Base-by-base conservation (phyloP, 306 rosid genomes). In the Pterocarpus macrocarpus region DNA sequence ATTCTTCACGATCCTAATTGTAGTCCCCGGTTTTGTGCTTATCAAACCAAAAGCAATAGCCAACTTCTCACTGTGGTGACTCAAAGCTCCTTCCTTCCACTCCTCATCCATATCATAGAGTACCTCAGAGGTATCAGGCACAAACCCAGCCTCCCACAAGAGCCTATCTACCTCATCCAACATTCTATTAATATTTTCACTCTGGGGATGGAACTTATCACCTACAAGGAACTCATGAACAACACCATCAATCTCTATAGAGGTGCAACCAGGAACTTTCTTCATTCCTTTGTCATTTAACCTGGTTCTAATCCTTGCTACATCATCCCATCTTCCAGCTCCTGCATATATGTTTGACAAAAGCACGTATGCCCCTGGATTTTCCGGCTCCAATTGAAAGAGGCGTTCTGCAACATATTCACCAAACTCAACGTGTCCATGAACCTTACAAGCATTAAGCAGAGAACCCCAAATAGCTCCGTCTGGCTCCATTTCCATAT, bases 141-240 rank as follows among this genome's bases (percentile, higher is more conserved):
- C 87, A 70, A 92, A 95, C 5, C 97, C 94, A 22, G 82, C 71
- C 55, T 35, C 62, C 45, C 87, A 87, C 78, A 95, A 84, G 77
- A 86, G 90, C 90, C 64, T 84, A 64, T 92, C 95, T 13, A 91
- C 64, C 85, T 91, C 97, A 34, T 82, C 78, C 81, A 90, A 65
- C 98, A 91, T 90, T 65, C 65, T 58, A 49, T 89, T 85, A 64
- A 95, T 88, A 15, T 75, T 81, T 79, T 87, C 69, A 57, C 90
- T 77, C 73, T 82, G 78, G 11, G 90, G 89, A 62, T 94, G 98
- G 49, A 70, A 85, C 73, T 88, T 91, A 77, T 90, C 97, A 43
- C 98, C 94, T 32, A 90, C 95, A 56, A 92, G 95, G 77, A 92
- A 95, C 87, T 92, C 97, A 74, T 95, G 94, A 82, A 95, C 97